Conservation (phyloP, 2,329 filamentous ascomycete species). For the Trichoderma guizhouense region DNA sequence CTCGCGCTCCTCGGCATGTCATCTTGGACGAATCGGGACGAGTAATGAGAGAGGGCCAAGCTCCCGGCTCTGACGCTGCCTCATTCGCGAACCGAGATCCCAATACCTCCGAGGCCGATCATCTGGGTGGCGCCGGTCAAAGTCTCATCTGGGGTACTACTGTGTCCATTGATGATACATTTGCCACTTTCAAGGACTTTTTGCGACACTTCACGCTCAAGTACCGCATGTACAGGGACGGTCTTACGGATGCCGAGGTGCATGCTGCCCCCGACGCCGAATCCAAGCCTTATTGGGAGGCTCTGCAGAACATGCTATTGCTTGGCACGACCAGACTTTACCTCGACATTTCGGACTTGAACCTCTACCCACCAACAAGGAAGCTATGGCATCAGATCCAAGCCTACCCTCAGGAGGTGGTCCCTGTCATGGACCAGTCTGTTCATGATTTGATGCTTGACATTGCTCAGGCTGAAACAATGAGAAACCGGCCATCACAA, state of each 20-base stretch:
- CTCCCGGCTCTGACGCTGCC: constrained; percentile 54
- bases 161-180: constrained; percentile 86
- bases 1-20: constrained; percentile 51
- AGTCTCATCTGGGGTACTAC: constrained; percentile 97
- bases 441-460: constrained; percentile 93
- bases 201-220: constrained; percentile 87
- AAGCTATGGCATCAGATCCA: constrained; percentile 96
- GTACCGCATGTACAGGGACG: constrained; percentile 88
- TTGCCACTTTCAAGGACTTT: constrained; percentile 86
- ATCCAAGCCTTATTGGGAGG: constrained; percentile 77
- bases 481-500: constrained; percentile 62
- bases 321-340: constrained; percentile 82
- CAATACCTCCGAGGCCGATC: constrained; percentile 87
- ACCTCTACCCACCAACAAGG: constrained; percentile 84
- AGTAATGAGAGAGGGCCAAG: constrained; percentile 52
- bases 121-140: constrained; percentile 74
- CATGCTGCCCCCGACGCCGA: constrained; percentile 67
- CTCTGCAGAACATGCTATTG: constrained; percentile 86
- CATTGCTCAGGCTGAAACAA: constrained; percentile 75
- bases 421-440: constrained; percentile 92
- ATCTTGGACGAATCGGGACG: constrained; percentile 58
- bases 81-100: constrained; percentile 66
- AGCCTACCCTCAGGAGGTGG: constrained; percentile 91
- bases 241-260: constrained; percentile 73
- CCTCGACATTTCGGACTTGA: constrained; percentile 83